Base-by-base conservation (phyloP, 768 basidiomycete species). In the Amanita molliuscula region DNA sequence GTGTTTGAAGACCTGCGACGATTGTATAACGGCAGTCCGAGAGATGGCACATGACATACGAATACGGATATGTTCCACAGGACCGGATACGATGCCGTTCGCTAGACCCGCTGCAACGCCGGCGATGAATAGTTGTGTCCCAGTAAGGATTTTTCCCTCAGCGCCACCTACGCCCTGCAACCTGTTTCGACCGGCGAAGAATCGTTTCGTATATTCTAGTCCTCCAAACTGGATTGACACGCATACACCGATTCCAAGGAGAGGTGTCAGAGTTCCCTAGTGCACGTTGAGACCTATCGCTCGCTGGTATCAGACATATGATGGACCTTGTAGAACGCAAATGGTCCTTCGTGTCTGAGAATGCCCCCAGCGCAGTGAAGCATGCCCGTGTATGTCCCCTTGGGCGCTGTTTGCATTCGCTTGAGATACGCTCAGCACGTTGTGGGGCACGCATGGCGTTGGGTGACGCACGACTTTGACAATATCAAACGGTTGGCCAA, bases 31-130 rank as follows among this genome's bases (percentile, higher is more conserved):
- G 41, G 18, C 15, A 21, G 33, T 9, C 38, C 15, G 16, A 26
- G 50, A 15, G 52, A 46, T 47, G 47, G 46, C 29, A 35, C 38
- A 34, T 15, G 49, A 59, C 86, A 63, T 56, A 91, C 90, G 83
- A 56, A 97, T 98, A 69, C 94, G 88, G 62, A 97, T 93, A 61
- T 97, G 94, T 65, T 98, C 94, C 15, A 98, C 94, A 5, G 94
- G 95, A 1, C 93, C 92, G 0, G 93, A 94, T 33, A 96, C 92
- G 52, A 95, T 73, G 25, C 90, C 85, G 61, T 97, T 98, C 8
- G 89, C 82, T 23, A 96, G 65, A 23, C 95, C 95, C 20, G 94
- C 95, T 33, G 81, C 68, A 3, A 91, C 79, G 55, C 95, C 95
- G 15, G 91, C 75, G 1, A 70, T 58, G 55, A 88, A 77, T 10